Evolutionary conservation across 352 stramenopile species (phyloP).

Genomic region (Phytophthora syringae): DNA sequence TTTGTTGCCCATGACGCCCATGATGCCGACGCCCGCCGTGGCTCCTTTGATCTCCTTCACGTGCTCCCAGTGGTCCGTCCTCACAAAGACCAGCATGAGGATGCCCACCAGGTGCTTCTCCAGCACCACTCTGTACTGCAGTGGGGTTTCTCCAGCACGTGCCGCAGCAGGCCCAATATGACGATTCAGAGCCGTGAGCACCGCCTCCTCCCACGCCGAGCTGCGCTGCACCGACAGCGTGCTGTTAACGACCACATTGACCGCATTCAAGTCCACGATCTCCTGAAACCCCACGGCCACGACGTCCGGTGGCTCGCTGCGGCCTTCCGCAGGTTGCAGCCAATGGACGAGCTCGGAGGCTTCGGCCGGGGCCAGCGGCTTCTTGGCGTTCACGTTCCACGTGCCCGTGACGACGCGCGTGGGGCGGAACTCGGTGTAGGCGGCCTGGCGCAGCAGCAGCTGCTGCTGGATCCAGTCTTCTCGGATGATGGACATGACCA

Average conservation of each 20-base stretch:
- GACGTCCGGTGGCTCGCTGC: slow-evolving; percentile 54
- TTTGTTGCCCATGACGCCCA: slow-evolving; percentile 99
- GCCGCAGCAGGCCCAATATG: slow-evolving; percentile 36
- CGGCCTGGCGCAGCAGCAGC: slow-evolving; percentile 56
- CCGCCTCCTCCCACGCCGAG: slow-evolving; percentile 89
- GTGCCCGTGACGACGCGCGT: slow-evolving; percentile 88
- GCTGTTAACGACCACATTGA: slow-evolving; percentile 99
- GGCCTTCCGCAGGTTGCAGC: slow-evolving; percentile 44
- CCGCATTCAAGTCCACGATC: slow-evolving; percentile 99
- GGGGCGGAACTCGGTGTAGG: slow-evolving; percentile 73
- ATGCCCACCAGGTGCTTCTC: slow-evolving; percentile 98
- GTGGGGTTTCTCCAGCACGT: slow-evolving; percentile 10
- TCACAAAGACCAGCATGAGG: slow-evolving; percentile 96
- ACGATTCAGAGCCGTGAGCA: slow-evolving; percentile 92
- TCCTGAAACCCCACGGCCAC: slow-evolving; percentile 95
- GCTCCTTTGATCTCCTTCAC: slow-evolving; percentile 91
- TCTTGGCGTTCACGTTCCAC: slow-evolving; percentile 99
- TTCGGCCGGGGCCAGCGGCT: slow-evolving; percentile 79
- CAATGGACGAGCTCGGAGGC: slow-evolving; percentile 70
- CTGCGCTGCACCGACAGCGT: slow-evolving; percentile 91
- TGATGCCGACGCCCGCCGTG: slow-evolving; percentile 96
- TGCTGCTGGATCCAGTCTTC: slow-evolving; percentile 91
- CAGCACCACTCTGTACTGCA: slow-evolving; percentile 78
- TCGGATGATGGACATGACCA: slow-evolving; percentile 86
- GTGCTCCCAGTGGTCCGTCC: slow-evolving; percentile 64